phyloP scores from a whole-genome alignment of 129 eudicot species.

The Helichrysum umbraculigerum region DNA sequence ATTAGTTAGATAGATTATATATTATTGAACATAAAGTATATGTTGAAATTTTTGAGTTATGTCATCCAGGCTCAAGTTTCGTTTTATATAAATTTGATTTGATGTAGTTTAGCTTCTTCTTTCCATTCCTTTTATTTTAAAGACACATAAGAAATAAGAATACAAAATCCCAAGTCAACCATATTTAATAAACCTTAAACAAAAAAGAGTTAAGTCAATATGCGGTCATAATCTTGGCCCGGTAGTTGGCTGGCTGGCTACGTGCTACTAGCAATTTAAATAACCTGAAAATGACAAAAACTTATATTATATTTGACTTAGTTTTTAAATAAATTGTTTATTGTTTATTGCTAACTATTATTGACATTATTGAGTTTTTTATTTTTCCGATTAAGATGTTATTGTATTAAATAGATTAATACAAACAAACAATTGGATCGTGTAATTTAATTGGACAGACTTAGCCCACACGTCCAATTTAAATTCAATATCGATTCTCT shows the following conservation, averaged over 20 bases:
- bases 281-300: not conserved
- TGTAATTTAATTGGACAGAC: not conserved
- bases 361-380: too few relatives aligned
- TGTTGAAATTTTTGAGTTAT: too few relatives aligned
- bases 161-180: conserved; percentile 18
- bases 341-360: too few relatives aligned
- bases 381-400: not conserved
- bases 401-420: not conserved
- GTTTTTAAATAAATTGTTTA: not conserved
- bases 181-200: conserved; percentile 6
- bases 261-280: conserved; percentile 18
- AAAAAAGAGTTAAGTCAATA: conserved; percentile 7
- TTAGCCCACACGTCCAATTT: conserved; percentile 8
- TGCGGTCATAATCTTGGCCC: not conserved
- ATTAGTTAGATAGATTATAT: too few relatives aligned
- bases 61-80: too few relatives aligned
- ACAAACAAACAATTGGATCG: not conserved
- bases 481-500: not conserved
- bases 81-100: too few relatives aligned
- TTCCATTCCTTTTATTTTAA: not conserved
- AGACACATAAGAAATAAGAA: not conserved
- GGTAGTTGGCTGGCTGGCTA: conserved; percentile 23
- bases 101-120: too few relatives aligned
- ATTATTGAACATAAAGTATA: too few relatives aligned
- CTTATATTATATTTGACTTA: not conserved